These are phyloP conservation scores for Gossypium schwendimanii DNA, from an alignment of 441 rosid species.

Conservation along the genomic window DNA sequence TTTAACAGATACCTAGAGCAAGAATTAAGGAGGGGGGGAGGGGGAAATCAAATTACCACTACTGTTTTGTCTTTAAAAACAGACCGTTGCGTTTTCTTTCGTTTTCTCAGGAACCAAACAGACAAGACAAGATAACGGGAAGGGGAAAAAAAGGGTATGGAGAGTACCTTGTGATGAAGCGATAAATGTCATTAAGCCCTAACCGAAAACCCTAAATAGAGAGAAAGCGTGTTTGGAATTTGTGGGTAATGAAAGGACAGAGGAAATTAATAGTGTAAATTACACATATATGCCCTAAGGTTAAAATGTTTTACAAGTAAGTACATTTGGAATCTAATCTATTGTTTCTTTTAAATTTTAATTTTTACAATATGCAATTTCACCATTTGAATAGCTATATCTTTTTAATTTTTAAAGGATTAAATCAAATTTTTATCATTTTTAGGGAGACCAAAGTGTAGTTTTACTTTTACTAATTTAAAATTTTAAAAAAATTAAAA, in stretches of 20 bases:
- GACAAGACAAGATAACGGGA: not conserved
- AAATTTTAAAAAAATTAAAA: too few relatives aligned
- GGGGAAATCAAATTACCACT: not conserved
- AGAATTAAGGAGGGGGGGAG: not conserved
- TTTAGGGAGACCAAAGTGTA: too few relatives aligned
- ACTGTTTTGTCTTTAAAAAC: not conserved
- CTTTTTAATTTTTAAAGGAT: too few relatives aligned
- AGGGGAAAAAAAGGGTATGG: not conserved
- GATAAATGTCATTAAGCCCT: not conserved
- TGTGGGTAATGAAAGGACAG: too few relatives aligned
- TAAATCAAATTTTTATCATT: too few relatives aligned
- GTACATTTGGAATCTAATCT: too few relatives aligned
- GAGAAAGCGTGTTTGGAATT: not conserved
- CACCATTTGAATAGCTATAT: too few relatives aligned
- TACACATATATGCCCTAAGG: not conserved
- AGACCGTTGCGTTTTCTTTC: not conserved
- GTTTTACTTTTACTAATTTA: too few relatives aligned
- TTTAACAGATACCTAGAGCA: conserved; percentile 3
- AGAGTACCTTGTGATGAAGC: not conserved
- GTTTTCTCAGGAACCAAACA: conserved; percentile 4
- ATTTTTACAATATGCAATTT: too few relatives aligned
- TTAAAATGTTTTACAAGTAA: too few relatives aligned
- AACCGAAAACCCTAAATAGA: not conserved
- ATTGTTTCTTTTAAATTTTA: too few relatives aligned
- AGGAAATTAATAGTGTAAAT: not conserved